A percentile compares a stretch with the other conserved stretches of the same genome.
phyloP scores from a whole-genome alignment of 1,284 basidiomycete species.

The Ganoderma lingzhi region DNA sequence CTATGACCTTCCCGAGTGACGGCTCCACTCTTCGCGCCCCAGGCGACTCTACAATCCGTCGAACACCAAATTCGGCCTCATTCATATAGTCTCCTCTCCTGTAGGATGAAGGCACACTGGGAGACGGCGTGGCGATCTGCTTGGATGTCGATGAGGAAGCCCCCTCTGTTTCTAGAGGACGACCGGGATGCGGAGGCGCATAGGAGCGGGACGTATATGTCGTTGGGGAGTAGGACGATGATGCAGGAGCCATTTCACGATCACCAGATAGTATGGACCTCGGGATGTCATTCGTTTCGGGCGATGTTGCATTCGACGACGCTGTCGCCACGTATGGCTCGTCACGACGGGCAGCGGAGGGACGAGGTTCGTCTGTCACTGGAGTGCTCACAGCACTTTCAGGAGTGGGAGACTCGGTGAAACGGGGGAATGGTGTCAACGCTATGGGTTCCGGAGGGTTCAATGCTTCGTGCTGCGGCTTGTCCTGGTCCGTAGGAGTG shows the following conservation, averaged over 20 bases:
- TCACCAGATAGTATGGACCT: conserved; percentile 15
- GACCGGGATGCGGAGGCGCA: not conserved
- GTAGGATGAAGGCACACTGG: conserved; percentile 23
- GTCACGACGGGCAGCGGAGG: conserved; percentile 22
- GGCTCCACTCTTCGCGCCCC: conserved; percentile 32
- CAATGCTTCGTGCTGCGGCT: conserved; percentile 1
- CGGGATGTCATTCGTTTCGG: not conserved
- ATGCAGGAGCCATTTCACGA: not conserved
- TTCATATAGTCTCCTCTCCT: conserved; percentile 45
- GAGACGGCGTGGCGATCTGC: conserved; percentile 1
- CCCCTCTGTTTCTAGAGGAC: conserved; percentile 1
- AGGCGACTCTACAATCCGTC: conserved; percentile 26
- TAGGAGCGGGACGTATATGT: conserved; percentile 9
- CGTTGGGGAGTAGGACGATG: conserved; percentile 14
- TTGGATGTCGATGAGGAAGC: not conserved
- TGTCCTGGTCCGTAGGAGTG: conserved; percentile 5
- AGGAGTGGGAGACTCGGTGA: conserved; percentile 36
- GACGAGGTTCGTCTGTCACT: conserved; percentile 26
- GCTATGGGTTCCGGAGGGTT: conserved; percentile 24
- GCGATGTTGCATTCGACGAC: not conserved
- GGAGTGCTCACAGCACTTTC: conserved; percentile 24
- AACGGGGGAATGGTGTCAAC: conserved; percentile 31
- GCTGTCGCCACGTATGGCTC: conserved; percentile 17
- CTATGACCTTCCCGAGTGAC: conserved; percentile 30
- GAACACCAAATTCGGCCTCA: conserved; percentile 48